phyloP scores from a whole-genome alignment of 768 basidiomycete genomes.

The Lactarius pseudohatsudake region DNA sequence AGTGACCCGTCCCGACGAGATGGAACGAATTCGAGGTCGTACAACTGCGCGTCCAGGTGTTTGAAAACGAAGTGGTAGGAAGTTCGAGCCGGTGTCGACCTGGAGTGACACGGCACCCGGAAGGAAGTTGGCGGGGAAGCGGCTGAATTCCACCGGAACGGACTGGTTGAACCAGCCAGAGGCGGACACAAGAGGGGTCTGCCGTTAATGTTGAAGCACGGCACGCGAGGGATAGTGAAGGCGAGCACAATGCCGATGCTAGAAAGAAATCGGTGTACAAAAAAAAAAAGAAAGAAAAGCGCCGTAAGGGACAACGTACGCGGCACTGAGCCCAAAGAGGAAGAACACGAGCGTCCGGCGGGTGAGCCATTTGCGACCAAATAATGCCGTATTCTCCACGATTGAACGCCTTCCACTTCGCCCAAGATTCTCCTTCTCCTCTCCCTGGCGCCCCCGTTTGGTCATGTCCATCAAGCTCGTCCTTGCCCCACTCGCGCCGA shows the following conservation, averaged over 20 bases:
- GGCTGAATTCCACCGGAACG: slow-evolving; percentile 64
- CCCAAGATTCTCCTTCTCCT: slow-evolving; percentile 50
- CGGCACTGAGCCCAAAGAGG: slow-evolving; percentile 57
- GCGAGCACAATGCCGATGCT: slow-evolving; percentile 71
- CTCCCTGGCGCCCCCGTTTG: slow-evolving; percentile 64
- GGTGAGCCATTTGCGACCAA: slow-evolving; percentile 72
- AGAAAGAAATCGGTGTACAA: slow-evolving; percentile 5
- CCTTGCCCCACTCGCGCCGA: slow-evolving; percentile 89
- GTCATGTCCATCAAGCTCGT: slow-evolving; percentile 79
- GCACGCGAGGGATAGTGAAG: slow-evolving; percentile 83
- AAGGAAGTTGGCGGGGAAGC: slow-evolving; percentile 83
- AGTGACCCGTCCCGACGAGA: slow-evolving; percentile 66
- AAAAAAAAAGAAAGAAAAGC: background rate
- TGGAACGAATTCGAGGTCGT: slow-evolving; percentile 64
- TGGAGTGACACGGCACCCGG: slow-evolving; percentile 85
- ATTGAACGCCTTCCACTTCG: slow-evolving; percentile 75
- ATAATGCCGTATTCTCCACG: slow-evolving; percentile 78
- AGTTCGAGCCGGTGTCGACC: slow-evolving; percentile 72
- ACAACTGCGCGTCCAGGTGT: slow-evolving; percentile 64
- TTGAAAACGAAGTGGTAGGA: slow-evolving; percentile 68
- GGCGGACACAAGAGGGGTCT: slow-evolving; percentile 57
- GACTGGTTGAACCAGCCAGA: slow-evolving; percentile 56
- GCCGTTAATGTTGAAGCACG: slow-evolving; percentile 61
- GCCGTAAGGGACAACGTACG: slow-evolving; percentile 44
- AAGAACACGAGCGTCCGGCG: slow-evolving; percentile 68